Evolutionary conservation across 768 basidiomycete genomes (phyloP).

Genomic region (Cyclocybe cylindracea): DNA sequence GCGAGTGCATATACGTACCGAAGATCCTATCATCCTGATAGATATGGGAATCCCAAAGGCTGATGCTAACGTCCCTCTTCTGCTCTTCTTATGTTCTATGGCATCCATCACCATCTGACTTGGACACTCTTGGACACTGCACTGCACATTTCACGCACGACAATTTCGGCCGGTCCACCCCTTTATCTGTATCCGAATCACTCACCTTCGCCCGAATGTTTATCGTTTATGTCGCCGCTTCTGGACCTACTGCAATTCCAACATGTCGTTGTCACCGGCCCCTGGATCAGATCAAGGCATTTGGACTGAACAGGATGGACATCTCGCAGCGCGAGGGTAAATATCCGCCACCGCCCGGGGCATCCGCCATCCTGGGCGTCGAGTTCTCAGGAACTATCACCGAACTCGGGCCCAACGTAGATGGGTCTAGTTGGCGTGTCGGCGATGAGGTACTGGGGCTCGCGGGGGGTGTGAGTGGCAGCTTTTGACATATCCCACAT

Average conservation of each 20-base stretch:
- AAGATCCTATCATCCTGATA: too few relatives aligned
- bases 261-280: neutral
- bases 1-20: constrained; percentile 33
- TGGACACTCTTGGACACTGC: too few relatives aligned
- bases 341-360: constrained; percentile 81
- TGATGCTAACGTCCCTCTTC: too few relatives aligned
- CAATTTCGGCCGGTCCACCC: too few relatives aligned
- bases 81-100: too few relatives aligned
- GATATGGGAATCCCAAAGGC: too few relatives aligned
- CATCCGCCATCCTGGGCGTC: constrained; percentile 77
- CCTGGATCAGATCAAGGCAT: constrained; percentile 63
- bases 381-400: constrained; percentile 79
- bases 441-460: constrained; percentile 82
- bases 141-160: too few relatives aligned
- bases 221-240: neutral
- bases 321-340: constrained; percentile 66
- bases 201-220: too few relatives aligned
- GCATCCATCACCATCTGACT: too few relatives aligned
- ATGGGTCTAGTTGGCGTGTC: constrained; percentile 47
- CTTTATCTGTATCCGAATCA: too few relatives aligned
- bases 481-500: neutral
- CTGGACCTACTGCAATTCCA: neutral
- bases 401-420: constrained; percentile 49
- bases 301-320: constrained; percentile 92
- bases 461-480: constrained; percentile 66